phyloP scores from a whole-genome alignment of 177 flowering plant genomes.

The Telopea speciosissima region DNA sequence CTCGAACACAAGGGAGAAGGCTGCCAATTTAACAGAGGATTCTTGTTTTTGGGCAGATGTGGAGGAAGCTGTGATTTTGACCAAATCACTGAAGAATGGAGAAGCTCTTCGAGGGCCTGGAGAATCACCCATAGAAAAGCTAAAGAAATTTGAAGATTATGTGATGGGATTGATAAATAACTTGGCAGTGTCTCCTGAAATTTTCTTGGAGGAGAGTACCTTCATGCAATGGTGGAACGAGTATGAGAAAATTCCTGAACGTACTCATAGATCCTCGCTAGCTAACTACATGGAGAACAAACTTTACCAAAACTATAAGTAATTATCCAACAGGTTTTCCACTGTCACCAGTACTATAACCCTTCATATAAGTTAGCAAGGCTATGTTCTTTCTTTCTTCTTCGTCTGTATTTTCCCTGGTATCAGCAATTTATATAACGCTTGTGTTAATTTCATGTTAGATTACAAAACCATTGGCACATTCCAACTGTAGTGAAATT shows the following conservation, averaged over 20 bases:
- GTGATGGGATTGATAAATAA: constrained; percentile 25
- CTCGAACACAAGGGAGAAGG: constrained; percentile 3
- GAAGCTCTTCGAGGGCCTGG: background rate
- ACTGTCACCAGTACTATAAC: too few species aligned
- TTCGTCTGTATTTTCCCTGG: too few species aligned
- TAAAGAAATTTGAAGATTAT: constrained; percentile 22
- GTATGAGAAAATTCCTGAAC: constrained; percentile 14
- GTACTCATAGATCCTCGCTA: constrained; percentile 10
- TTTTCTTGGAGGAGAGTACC: constrained; percentile 41
- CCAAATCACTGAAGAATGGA: constrained; percentile 13
- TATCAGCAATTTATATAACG: too few species aligned
- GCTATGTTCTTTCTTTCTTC: too few species aligned
- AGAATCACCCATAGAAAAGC: constrained; percentile 2
- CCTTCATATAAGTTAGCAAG: too few species aligned
- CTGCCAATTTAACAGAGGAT: constrained; percentile 32
- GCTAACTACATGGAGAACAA: constrained; percentile 19
- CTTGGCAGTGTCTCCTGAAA: constrained; percentile 29
- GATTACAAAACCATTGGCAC: too few species aligned
- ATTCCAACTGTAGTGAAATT: too few species aligned
- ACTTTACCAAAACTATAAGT: background rate
- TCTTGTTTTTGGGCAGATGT: constrained; percentile 55
- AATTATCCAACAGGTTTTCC: too few species aligned
- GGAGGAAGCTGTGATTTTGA: constrained; percentile 37
- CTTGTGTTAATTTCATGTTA: too few species aligned
- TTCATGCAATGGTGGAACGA: constrained; percentile 48